Evolutionary conservation across 2,329 filamentous ascomycete species (phyloP).

Genomic region (Diaporthe vexans): DNA sequence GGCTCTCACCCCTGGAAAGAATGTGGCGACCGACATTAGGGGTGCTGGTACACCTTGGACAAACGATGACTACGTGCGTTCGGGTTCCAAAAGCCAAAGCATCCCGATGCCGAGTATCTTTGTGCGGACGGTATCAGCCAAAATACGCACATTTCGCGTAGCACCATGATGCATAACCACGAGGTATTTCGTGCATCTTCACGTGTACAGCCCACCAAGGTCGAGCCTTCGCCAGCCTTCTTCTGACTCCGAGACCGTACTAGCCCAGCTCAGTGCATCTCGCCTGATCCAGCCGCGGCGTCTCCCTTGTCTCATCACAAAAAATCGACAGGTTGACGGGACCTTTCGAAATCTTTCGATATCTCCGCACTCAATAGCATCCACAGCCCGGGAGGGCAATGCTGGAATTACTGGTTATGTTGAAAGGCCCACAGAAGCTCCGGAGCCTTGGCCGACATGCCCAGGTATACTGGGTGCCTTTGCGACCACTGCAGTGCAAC

Average conservation of each 20-base stretch:
- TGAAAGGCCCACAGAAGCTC: not conserved
- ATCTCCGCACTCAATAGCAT: not conserved
- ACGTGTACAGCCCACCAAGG: constrained; percentile 7
- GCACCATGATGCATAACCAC: constrained; percentile 4
- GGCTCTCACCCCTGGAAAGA: not conserved
- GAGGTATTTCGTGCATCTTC: not conserved
- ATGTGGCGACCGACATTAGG: not conserved
- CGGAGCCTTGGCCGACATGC: not conserved
- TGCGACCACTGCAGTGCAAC: constrained; percentile 20
- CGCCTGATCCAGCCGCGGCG: constrained; percentile 8
- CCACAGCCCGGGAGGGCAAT: not conserved
- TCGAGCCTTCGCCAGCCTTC: not conserved
- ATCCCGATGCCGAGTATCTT: not conserved
- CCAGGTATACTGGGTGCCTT: not conserved
- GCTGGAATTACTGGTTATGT: not conserved
- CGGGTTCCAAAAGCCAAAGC: constrained; percentile 1
- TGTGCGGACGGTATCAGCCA: not conserved
- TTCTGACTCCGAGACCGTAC: not conserved
- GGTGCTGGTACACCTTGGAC: no score
- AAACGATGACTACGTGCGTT: not conserved
- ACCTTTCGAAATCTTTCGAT: not conserved
- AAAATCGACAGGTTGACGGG: constrained; percentile 7
- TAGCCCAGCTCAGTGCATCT: not conserved
- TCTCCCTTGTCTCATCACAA: constrained; percentile 5
- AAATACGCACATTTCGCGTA: not conserved